Evolutionary conservation across 1,139 yeast species (phyloP).

Genomic region (Candida sp.): DNA sequence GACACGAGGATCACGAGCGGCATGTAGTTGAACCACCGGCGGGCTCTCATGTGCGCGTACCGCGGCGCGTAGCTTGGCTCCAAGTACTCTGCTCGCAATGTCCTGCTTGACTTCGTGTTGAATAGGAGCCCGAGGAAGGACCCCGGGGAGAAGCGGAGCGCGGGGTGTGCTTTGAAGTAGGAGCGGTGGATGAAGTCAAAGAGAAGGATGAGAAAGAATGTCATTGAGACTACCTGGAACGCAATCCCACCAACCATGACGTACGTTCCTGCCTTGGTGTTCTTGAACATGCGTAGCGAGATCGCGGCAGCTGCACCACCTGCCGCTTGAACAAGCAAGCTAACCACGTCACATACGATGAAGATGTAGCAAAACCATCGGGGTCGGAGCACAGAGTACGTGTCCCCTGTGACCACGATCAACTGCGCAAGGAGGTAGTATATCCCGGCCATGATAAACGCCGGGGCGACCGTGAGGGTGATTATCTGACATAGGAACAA

Average conservation of each 20-base stretch:
- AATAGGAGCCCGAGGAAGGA: constrained; percentile 22
- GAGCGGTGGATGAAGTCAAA: constrained; percentile 29
- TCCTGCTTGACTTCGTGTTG: constrained; percentile 24
- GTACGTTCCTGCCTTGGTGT: constrained; percentile 29
- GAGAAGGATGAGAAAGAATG: constrained; percentile 31
- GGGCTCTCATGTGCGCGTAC: constrained; percentile 18
- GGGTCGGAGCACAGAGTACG: constrained; percentile 31
- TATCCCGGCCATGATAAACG: constrained; percentile 44
- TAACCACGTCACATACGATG: constrained; percentile 34
- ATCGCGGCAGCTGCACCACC: constrained; percentile 43
- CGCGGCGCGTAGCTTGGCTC: constrained; percentile 22
- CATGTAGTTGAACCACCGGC: constrained; percentile 22
- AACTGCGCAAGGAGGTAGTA: constrained; percentile 40
- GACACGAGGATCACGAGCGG: constrained; percentile 27
- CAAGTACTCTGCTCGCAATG: constrained; percentile 16
- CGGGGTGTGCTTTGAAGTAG: constrained; percentile 20
- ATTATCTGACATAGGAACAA: constrained; percentile 38
- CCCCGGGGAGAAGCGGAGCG: constrained; percentile 4
- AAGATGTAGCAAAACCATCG: constrained; percentile 40
- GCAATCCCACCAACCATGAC: constrained; percentile 44
- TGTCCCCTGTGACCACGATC: constrained; percentile 31
- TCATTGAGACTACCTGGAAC: constrained; percentile 43
- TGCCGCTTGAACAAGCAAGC: constrained; percentile 38
- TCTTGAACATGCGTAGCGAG: constrained; percentile 19
- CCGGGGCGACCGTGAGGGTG: constrained; percentile 41